Conservation (phyloP, 2,329 filamentous ascomycete species). For the Fusarium sp. region DNA sequence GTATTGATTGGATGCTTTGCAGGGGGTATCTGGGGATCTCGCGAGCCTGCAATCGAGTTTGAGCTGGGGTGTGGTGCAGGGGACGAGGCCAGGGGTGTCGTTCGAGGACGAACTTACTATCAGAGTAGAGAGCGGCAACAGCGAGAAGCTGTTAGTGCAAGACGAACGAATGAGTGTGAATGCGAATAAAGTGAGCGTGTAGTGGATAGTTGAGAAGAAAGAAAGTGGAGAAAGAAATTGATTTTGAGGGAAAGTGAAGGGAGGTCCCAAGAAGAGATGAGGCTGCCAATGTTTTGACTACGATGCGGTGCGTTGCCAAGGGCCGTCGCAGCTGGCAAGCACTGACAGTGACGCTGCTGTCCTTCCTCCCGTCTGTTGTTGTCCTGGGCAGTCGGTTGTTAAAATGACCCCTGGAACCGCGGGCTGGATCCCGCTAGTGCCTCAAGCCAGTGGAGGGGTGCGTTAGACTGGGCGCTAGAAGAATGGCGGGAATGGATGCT, state of each 20-base stretch:
- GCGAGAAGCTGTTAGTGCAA: conserved; percentile 14
- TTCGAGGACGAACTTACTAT: conserved; percentile 13
- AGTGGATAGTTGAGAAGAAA: conserved; percentile 4
- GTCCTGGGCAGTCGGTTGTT: conserved; percentile 2
- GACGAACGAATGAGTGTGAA: conserved; percentile 2
- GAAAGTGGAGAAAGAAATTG: conserved; percentile 13
- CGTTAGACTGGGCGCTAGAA: conserved; percentile 27
- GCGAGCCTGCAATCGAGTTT: conserved; percentile 37
- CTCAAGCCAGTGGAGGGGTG: conserved; percentile 28
- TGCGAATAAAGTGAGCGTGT: not conserved
- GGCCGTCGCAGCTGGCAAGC: conserved; percentile 21
- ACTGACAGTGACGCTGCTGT: conserved; percentile 8
- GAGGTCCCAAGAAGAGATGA: conserved; percentile 39
- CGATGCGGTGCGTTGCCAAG: conserved; percentile 16
- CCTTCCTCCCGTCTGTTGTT: not conserved
- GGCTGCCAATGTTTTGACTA: conserved; percentile 42
- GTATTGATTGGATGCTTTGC: conserved; percentile 41
- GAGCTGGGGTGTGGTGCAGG: conserved; percentile 25
- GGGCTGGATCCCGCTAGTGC: conserved; percentile 21
- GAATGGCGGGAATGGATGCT: conserved; percentile 23
- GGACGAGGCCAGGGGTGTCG: conserved; percentile 4
- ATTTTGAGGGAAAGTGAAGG: conserved; percentile 33
- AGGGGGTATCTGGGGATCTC: conserved; percentile 35
- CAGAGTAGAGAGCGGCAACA: conserved; percentile 12
- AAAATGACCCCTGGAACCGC: conserved; percentile 32